phyloP scores from a whole-genome alignment of 345 rosid genomes.

The Acer negundo region DNA sequence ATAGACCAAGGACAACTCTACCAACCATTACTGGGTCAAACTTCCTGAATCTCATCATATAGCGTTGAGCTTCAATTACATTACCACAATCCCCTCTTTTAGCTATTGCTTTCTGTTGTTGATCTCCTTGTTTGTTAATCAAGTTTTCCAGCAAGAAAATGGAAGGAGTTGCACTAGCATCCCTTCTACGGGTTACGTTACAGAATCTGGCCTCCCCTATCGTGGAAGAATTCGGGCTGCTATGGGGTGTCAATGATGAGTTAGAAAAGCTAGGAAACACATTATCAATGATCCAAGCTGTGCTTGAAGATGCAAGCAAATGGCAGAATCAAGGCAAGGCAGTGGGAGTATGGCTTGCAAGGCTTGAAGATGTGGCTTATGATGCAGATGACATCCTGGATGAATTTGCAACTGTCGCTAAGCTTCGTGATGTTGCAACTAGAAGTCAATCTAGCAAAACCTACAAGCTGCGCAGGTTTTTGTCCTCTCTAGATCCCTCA shows the following conservation, averaged over 20 bases:
- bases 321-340: neutral
- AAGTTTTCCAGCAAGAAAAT: neutral
- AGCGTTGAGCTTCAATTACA: neutral
- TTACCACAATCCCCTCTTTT: neutral
- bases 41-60: neutral
- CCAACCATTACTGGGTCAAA: neutral
- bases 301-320: slow-evolving; percentile 9
- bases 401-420: slow-evolving; percentile 7
- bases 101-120: neutral
- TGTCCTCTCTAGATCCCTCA: neutral
- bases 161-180: neutral
- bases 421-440: neutral
- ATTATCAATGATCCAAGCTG: neutral
- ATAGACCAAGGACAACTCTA: neutral
- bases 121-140: neutral
- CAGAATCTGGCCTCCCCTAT: neutral
- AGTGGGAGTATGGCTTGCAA: neutral
- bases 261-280: neutral
- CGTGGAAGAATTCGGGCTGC: neutral
- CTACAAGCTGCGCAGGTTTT: neutral
- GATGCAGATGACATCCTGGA: slow-evolving; percentile 12
- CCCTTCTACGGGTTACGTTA: neutral
- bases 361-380: neutral
- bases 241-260: slow-evolving; percentile 5
- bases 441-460: neutral